Evolutionary conservation across 805 yeast genomes (phyloP).

Genomic region (Ogataea allantospora): DNA sequence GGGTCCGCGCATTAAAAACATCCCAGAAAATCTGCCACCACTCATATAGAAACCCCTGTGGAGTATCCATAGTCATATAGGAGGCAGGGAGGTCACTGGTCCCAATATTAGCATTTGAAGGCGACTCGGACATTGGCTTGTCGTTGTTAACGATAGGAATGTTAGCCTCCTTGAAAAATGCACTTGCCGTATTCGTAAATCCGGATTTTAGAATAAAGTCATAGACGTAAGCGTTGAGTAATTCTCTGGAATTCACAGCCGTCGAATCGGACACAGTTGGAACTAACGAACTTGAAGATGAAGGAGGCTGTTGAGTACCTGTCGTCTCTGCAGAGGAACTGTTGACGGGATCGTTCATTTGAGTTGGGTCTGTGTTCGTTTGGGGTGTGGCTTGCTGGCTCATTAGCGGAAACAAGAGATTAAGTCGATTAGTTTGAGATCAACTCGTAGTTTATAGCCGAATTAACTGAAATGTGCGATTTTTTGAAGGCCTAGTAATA

Average conservation of each 20-base stretch:
- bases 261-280: constrained; percentile 40
- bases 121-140: constrained; percentile 11
- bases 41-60: constrained; percentile 82
- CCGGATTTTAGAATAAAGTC: constrained; percentile 80
- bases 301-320: constrained; percentile 12
- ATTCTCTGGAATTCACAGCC: constrained; percentile 53
- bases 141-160: constrained; percentile 45
- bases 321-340: constrained; percentile 11
- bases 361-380: constrained; percentile 5
- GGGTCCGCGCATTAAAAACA: constrained; percentile 77
- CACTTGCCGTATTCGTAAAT: constrained; percentile 66
- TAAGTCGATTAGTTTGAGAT: too few relatives aligned
- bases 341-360: constrained; percentile 8
- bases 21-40: constrained; percentile 99
- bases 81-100: constrained; percentile 45
- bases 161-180: constrained; percentile 76
- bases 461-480: too few relatives aligned
- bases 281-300: constrained; percentile 14
- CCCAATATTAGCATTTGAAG: constrained; percentile 13
- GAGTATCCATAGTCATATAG: constrained; percentile 69
- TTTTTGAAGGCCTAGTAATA: not conserved
- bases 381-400: constrained; percentile 20
- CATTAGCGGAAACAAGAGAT: constrained; percentile 3
- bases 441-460: too few relatives aligned
- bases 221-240: constrained; percentile 79